Evolutionary conservation across 768 basidiomycete species (phyloP).

Genomic region (Boletus subparvulus): DNA sequence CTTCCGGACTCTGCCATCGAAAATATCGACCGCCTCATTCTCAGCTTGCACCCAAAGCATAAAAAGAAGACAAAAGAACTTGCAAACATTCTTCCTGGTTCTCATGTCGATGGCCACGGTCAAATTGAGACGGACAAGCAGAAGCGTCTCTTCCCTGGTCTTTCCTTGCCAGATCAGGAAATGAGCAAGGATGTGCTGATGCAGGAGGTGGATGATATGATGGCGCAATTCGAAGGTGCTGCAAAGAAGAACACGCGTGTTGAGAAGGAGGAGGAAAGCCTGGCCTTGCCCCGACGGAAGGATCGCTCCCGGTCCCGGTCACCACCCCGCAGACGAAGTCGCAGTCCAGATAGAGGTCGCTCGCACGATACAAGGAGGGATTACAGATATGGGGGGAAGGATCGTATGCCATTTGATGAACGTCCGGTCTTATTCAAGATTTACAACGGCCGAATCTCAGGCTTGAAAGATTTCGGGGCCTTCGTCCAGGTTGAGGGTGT

Average conservation of each 20-base stretch:
- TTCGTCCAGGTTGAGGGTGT: conserved; percentile 91
- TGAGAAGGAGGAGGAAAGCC: conserved; percentile 43
- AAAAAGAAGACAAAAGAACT: conserved; percentile 59
- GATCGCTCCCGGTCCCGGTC: conserved; percentile 45
- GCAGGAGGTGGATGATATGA: conserved; percentile 87
- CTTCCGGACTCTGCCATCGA: conserved; percentile 91
- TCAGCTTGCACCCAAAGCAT: conserved; percentile 94
- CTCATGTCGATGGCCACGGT: conserved; percentile 29
- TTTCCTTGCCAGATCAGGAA: conserved; percentile 75
- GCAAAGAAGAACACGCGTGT: conserved; percentile 58
- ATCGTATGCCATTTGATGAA: conserved; percentile 58
- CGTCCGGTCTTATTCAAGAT: conserved; percentile 91
- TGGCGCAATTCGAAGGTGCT: conserved; percentile 68
- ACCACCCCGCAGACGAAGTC: conserved; percentile 51
- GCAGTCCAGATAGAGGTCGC: conserved; percentile 60
- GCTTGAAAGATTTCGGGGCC: conserved; percentile 93
- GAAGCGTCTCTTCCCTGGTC: conserved; percentile 86
- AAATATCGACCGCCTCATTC: conserved; percentile 91
- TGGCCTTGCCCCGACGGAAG: conserved; percentile 62
- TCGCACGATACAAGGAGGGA: conserved; percentile 44
- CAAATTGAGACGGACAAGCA: conserved; percentile 67
- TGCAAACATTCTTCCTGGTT: conserved; percentile 38
- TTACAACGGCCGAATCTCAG: conserved; percentile 82
- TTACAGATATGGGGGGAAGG: conserved; percentile 40
- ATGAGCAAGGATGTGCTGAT: conserved; percentile 77